A percentile compares a stretch with the other conserved stretches of the same genome.
These are phyloP conservation scores for Uronychia setigera DNA, from an alignment of 73 alveolate species.

Conservation along the genomic window DNA sequence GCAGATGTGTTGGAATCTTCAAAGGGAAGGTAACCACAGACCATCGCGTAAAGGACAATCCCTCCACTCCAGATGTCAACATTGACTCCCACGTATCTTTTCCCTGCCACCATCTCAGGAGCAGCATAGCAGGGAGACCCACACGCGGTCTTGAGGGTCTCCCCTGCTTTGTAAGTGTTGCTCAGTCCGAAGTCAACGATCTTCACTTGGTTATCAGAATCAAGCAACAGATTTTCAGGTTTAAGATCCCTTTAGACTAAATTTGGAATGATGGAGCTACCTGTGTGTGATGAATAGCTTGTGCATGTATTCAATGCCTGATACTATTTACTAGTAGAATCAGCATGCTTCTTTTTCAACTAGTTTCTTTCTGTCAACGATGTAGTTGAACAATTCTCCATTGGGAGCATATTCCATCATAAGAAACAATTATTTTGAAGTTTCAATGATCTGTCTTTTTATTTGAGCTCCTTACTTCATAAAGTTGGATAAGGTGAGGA, in stretches of 20 bases:
- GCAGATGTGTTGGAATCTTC: slow-evolving; percentile 77
- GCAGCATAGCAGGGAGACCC: slow-evolving; percentile 83
- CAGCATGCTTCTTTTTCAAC: slow-evolving; percentile 74
- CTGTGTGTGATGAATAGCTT: slow-evolving; percentile 70
- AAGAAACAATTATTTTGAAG: slow-evolving; percentile 58
- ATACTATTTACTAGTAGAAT: slow-evolving; percentile 68
- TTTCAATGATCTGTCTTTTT: slow-evolving; percentile 62
- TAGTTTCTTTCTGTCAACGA: slow-evolving; percentile 67
- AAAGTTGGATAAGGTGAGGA: slow-evolving; percentile 81
- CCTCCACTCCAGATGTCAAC: slow-evolving; percentile 88
- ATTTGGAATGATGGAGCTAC: background rate
- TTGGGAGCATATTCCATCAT: slow-evolving; percentile 84
- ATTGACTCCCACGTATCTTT: slow-evolving; percentile 54
- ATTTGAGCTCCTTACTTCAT: slow-evolving; percentile 51
- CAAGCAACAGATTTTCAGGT: slow-evolving; percentile 95
- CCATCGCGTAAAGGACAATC: slow-evolving; percentile 77
- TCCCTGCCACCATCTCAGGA: slow-evolving; percentile 79
- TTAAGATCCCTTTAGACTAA: slow-evolving; percentile 78
- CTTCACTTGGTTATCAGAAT: slow-evolving; percentile 37
- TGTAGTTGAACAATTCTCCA: slow-evolving; percentile 86
- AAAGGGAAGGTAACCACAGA: slow-evolving; percentile 87
- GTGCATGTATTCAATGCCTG: slow-evolving; percentile 78
- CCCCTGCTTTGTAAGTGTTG: slow-evolving; percentile 32
- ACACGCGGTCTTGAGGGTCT: slow-evolving; percentile 65
- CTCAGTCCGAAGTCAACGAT: slow-evolving; percentile 64